Evolutionary conservation across 2,329 filamentous ascomycete species (phyloP).

Genomic region (Alternaria triticimaculans): DNA sequence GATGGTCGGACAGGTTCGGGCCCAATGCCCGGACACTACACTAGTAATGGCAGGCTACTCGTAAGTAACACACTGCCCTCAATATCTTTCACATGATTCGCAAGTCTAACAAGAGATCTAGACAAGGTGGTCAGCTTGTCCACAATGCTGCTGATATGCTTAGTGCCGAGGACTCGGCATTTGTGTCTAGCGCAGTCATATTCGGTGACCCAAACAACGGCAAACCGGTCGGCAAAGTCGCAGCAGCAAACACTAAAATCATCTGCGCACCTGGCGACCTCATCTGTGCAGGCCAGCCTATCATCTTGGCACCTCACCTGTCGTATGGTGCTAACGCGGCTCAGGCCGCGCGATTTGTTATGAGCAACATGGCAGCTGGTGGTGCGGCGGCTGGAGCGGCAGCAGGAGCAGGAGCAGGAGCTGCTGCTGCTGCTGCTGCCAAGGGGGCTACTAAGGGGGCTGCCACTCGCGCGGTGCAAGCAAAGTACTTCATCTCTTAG

Average conservation of each 20-base stretch:
- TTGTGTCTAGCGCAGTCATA: slow-evolving; percentile 41
- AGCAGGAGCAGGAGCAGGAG: neutral
- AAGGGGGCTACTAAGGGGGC: neutral
- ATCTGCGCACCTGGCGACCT: slow-evolving; percentile 46
- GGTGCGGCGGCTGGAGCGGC: slow-evolving; percentile 1
- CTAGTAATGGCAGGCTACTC: slow-evolving; percentile 59
- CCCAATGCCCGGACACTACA: slow-evolving; percentile 54
- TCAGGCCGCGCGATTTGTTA: slow-evolving; percentile 42
- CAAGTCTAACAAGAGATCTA: slow-evolving; percentile 10
- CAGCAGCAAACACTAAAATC: slow-evolving; percentile 40
- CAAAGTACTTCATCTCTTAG: slow-evolving; percentile 8
- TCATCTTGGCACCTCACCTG: slow-evolving; percentile 44
- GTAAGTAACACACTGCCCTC: slow-evolving; percentile 34
- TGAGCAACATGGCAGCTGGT: slow-evolving; percentile 21
- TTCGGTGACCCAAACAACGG: slow-evolving; percentile 50
- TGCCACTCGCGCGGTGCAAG: slow-evolving; percentile 1
- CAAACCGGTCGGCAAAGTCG: slow-evolving; percentile 39
- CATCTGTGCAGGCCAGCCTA: slow-evolving; percentile 41
- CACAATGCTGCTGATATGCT: slow-evolving; percentile 53
- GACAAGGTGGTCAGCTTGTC: slow-evolving; percentile 52
- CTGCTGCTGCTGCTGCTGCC: neutral
- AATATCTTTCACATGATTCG: neutral
- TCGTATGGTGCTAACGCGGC: slow-evolving; percentile 42
- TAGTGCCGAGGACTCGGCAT: slow-evolving; percentile 26
- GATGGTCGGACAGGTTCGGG: slow-evolving; percentile 48